phyloP scores from a whole-genome alignment of 2,329 filamentous ascomycete genomes.

The Fusarium odoratissimum region DNA sequence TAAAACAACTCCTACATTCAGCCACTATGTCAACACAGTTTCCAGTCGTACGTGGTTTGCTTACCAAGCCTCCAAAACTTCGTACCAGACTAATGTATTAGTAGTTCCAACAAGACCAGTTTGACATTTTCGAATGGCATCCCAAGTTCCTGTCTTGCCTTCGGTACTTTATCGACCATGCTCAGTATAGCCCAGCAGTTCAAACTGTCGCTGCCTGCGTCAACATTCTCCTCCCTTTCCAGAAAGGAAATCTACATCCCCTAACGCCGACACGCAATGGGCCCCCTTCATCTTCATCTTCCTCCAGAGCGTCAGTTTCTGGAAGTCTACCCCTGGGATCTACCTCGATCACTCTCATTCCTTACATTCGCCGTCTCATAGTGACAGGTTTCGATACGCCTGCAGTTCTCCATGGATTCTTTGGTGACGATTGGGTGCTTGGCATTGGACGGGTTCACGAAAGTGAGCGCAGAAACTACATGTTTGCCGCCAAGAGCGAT shows the following conservation, averaged over 20 bases:
- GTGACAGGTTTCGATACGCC: conserved; percentile 91
- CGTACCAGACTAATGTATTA: conserved; percentile 25
- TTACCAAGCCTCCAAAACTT: conserved; percentile 4
- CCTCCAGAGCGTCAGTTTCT: conserved; percentile 46
- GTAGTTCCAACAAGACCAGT: conserved; percentile 62
- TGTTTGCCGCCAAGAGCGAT: conserved; percentile 94
- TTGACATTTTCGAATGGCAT: conserved; percentile 94
- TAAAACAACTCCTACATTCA: background rate
- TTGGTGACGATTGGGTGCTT: conserved; percentile 89
- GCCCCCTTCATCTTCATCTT: conserved; percentile 40
- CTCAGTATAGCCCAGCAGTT: conserved; percentile 83
- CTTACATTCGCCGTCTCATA: conserved; percentile 90
- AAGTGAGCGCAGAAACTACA: conserved; percentile 90
- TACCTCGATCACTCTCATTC: conserved; percentile 75
- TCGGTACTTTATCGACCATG: conserved; percentile 90
- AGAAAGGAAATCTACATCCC: conserved; percentile 62
- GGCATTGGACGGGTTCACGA: conserved; percentile 88
- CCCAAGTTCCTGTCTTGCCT: conserved; percentile 91
- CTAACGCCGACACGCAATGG: conserved; percentile 55
- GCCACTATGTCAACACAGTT: conserved; percentile 43
- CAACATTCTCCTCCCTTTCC: conserved; percentile 91
- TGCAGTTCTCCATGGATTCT: conserved; percentile 91
- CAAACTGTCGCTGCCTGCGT: conserved; percentile 90
- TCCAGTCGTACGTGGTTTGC: conserved; percentile 38
- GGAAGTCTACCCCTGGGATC: conserved; percentile 24